Evolutionary conservation across 306 rosid species (phyloP).

Genomic region (Leucaena leucocephala): DNA sequence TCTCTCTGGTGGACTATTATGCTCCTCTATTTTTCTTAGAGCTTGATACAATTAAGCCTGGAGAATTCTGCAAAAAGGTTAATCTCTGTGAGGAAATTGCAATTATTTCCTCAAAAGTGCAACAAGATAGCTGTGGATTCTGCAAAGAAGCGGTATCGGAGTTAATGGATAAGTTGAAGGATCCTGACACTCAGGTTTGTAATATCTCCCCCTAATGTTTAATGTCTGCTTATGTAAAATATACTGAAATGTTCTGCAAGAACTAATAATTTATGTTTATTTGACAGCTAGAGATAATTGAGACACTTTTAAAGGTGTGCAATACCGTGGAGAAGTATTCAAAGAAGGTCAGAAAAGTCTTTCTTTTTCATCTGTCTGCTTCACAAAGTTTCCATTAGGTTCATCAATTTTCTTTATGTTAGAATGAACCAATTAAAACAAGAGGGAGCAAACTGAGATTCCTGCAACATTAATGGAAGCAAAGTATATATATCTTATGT

Average conservation of each 20-base stretch:
- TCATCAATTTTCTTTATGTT: not conserved
- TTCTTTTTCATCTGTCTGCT: not conserved
- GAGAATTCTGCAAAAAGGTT: slow-evolving; percentile 67
- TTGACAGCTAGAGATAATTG: slow-evolving; percentile 70
- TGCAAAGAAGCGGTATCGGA: slow-evolving; percentile 70
- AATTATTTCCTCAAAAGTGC: slow-evolving; percentile 49
- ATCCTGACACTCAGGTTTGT: slow-evolving; percentile 80
- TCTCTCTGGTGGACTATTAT: slow-evolving; percentile 75
- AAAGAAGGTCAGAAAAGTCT: slow-evolving; percentile 57
- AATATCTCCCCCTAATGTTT: slow-evolving; percentile 8
- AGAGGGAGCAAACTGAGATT: no score
- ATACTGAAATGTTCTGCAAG: not conserved
- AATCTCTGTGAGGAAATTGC: slow-evolving; percentile 64
- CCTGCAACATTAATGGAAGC: not conserved
- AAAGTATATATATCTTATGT: not conserved
- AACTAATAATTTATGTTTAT: slow-evolving; percentile 36
- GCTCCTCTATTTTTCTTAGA: slow-evolving; percentile 79
- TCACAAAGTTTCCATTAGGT: not conserved
- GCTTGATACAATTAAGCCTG: slow-evolving; percentile 58
- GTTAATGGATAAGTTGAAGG: slow-evolving; percentile 62
- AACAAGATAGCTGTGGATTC: slow-evolving; percentile 66
- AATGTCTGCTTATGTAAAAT: not conserved
- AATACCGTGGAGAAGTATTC: slow-evolving; percentile 55
- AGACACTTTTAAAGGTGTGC: slow-evolving; percentile 77
- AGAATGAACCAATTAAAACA: no score